A percentile compares a stretch with the other conserved stretches of the same genome.
Evolutionary conservation across 768 basidiomycete genomes (phyloP).

Genomic region (Trametes cinnabarina): DNA sequence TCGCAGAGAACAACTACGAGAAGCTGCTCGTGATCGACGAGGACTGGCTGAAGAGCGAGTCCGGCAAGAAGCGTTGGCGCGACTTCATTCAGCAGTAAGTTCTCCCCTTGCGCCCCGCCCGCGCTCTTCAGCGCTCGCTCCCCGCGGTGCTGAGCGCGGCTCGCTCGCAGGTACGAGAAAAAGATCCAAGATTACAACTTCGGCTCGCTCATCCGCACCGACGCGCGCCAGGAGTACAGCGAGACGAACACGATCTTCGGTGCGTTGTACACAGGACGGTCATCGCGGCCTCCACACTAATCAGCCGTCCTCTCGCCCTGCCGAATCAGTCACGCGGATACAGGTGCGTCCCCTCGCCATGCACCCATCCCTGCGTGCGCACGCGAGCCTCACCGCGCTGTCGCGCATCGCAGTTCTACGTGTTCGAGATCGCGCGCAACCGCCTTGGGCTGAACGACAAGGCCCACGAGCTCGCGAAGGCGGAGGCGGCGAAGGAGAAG

Average conservation of each 20-base stretch:
- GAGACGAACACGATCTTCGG: slow-evolving; percentile 96
- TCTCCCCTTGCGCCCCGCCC: not conserved
- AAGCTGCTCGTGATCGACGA: slow-evolving; percentile 70
- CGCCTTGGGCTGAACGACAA: slow-evolving; percentile 85
- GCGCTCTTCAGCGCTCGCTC: not conserved
- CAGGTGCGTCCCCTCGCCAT: slow-evolving; percentile 42
- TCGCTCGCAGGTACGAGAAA: slow-evolving; percentile 68
- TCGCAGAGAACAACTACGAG: slow-evolving; percentile 36
- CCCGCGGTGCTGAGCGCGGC: not conserved
- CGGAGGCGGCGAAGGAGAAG: slow-evolving; percentile 53
- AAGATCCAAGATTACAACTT: slow-evolving; percentile 95
- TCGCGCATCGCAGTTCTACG: slow-evolving; percentile 75
- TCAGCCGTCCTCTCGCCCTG: not conserved
- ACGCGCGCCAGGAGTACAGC: slow-evolving; percentile 77
- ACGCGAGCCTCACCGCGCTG: not conserved
- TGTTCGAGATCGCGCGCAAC: slow-evolving; percentile 94
- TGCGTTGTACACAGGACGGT: too few species aligned
- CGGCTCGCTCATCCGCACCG: slow-evolving; percentile 86
- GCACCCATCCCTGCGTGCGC: not conserved
- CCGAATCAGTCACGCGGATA: slow-evolving; percentile 59
- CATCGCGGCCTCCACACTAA: too few species aligned
- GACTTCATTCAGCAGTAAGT: slow-evolving; percentile 75
- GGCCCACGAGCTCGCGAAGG: slow-evolving; percentile 79
- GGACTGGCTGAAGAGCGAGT: slow-evolving; percentile 85
- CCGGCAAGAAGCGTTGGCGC: slow-evolving; percentile 90